These are phyloP conservation scores for Nectriaceae sp. DNA, from an alignment of 2,329 filamentous ascomycete species.

Conservation along the genomic window DNA sequence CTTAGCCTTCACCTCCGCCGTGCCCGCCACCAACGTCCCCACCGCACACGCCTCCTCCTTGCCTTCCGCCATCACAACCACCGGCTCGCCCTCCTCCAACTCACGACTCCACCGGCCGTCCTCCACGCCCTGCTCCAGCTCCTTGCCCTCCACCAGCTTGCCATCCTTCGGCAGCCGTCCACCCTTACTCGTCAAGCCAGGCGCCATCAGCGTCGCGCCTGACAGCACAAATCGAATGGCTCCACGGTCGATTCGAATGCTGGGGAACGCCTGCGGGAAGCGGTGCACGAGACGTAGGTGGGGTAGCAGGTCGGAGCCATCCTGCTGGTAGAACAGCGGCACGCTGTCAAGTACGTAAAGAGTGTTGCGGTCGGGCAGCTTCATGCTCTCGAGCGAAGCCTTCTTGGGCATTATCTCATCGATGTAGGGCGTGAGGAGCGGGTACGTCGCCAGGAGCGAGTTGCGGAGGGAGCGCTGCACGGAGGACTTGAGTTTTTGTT, in stretches of 20 bases:
- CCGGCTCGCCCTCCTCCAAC: slow-evolving; percentile 77
- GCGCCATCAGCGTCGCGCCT: slow-evolving; percentile 94
- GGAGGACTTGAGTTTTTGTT: slow-evolving; percentile 97
- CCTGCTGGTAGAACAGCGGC: slow-evolving; percentile 91
- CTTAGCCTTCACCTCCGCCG: slow-evolving; percentile 89
- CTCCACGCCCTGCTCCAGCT: slow-evolving; percentile 44
- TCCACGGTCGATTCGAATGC: slow-evolving; percentile 87
- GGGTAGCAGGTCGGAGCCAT: slow-evolving; percentile 74
- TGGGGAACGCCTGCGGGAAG: slow-evolving; percentile 82
- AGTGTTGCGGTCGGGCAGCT: slow-evolving; percentile 86
- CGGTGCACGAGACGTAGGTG: slow-evolving; percentile 88
- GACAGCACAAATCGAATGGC: slow-evolving; percentile 95
- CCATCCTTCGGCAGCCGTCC: slow-evolving; percentile 70
- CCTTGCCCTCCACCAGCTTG: slow-evolving; percentile 40
- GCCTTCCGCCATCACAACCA: slow-evolving; percentile 88
- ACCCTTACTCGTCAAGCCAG: slow-evolving; percentile 82
- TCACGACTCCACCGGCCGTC: slow-evolving; percentile 65
- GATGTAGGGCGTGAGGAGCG: slow-evolving; percentile 81
- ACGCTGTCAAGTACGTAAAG: slow-evolving; percentile 80
- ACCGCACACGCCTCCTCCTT: slow-evolving; percentile 91
- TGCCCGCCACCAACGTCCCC: slow-evolving; percentile 79
- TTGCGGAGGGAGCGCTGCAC: slow-evolving; percentile 84
- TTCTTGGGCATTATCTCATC: slow-evolving; percentile 97
- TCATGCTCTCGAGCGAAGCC: slow-evolving; percentile 83
- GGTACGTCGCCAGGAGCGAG: slow-evolving; percentile 82